These are phyloP conservation scores for Candida sp. DNA, from an alignment of 1,139 yeast species.

Conservation along the genomic window DNA sequence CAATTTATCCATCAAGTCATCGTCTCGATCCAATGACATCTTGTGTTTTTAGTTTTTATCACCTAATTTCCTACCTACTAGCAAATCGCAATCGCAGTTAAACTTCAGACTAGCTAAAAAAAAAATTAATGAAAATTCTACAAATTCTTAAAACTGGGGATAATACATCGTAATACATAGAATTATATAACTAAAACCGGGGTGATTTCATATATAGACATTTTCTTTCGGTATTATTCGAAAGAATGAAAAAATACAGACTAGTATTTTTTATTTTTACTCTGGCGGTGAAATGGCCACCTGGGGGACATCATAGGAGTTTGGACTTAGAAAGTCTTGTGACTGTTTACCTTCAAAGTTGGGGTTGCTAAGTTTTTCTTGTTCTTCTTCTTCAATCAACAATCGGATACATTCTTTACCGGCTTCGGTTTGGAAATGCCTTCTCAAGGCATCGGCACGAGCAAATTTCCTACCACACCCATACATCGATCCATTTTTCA, in stretches of 20 bases:
- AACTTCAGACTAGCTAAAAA: too few species aligned
- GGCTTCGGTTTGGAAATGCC: constrained; percentile 93
- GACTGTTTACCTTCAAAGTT: constrained; percentile 1
- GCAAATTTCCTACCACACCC: constrained; percentile 96
- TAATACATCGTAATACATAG: background rate
- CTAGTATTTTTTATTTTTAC: background rate
- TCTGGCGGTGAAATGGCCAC: constrained; percentile 9
- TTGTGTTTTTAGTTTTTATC: background rate
- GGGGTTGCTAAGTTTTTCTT: constrained; percentile 12
- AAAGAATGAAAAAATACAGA: background rate
- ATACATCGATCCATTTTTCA: constrained; percentile 66
- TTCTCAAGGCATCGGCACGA: constrained; percentile 88
- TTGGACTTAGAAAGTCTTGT: background rate
- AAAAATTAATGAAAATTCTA: too few species aligned
- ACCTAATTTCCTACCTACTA: background rate
- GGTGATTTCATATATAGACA: background rate
- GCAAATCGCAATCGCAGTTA: too few species aligned
- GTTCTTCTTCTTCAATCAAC: constrained; percentile 61
- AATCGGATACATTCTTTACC: constrained; percentile 83
- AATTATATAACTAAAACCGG: background rate
- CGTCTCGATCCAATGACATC: constrained; percentile 12
- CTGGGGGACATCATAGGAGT: constrained; percentile 3
- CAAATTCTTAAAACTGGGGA: too few species aligned
- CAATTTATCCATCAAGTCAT: constrained; percentile 13
- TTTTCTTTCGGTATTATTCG: background rate